Conservation (phyloP, 2,329 filamentous ascomycete species). For the Hymenotorrendiella dingleyae region DNA sequence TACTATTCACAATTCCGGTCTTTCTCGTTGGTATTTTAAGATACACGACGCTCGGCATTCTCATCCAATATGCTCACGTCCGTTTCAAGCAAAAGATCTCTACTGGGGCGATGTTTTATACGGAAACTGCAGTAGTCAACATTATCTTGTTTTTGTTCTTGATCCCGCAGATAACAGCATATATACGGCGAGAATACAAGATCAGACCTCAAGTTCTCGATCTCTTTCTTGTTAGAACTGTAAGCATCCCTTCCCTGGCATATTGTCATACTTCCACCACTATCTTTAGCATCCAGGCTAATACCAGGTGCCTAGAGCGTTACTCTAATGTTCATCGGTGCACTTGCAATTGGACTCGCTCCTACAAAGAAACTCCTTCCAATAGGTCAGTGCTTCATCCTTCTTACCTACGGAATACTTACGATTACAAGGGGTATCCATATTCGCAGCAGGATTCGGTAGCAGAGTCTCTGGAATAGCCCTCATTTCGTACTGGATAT, state of each 20-base stretch:
- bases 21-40: constrained; percentile 28
- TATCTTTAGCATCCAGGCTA: too few relatives aligned
- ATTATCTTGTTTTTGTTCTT: constrained; percentile 27
- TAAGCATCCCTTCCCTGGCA: too few relatives aligned
- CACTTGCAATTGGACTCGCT: constrained; percentile 21
- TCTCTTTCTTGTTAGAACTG: constrained; percentile 20
- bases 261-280: too few relatives aligned
- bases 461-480: constrained; percentile 26
- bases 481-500: constrained; percentile 25
- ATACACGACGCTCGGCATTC: constrained; percentile 26
- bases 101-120: constrained; percentile 27
- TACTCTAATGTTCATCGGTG: constrained; percentile 20
- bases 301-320: too few relatives aligned
- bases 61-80: constrained; percentile 30
- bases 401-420: background rate
- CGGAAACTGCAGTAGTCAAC: constrained; percentile 27
- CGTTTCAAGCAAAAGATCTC: constrained; percentile 26
- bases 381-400: constrained; percentile 17
- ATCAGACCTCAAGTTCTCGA: constrained; percentile 21
- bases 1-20: constrained; percentile 22
- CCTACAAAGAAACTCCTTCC: constrained; percentile 16
- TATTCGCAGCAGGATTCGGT: constrained; percentile 29
- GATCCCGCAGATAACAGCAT: constrained; percentile 18
- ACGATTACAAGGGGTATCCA: constrained; percentile 19
- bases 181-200: constrained; percentile 15